These are phyloP conservation scores for Pythium scleroteichum DNA, from an alignment of 352 stramenopile species.

Conservation along the genomic window DNA sequence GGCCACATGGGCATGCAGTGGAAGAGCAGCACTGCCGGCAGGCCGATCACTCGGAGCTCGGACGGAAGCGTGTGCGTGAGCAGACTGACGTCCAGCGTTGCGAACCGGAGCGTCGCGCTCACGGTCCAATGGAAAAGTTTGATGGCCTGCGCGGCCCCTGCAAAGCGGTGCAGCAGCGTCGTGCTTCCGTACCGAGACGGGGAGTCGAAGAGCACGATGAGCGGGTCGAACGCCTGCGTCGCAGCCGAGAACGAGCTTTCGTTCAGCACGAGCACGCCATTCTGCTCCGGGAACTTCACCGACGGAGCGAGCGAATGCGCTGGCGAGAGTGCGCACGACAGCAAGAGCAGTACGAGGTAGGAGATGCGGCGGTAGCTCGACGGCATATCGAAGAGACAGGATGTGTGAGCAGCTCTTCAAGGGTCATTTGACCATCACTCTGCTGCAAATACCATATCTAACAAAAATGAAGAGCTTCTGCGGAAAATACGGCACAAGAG, in stretches of 20 bases:
- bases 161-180: constrained; percentile 34
- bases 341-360: neutral
- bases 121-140: constrained; percentile 22
- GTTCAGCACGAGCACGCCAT: constrained; percentile 36
- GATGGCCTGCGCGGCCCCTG: constrained; percentile 33
- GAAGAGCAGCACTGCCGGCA: constrained; percentile 38
- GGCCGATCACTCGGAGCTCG: constrained; percentile 27
- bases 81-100: constrained; percentile 29
- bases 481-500: constrained; percentile 12
- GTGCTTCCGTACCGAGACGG: constrained; percentile 29
- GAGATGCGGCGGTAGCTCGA: too few relatives aligned
- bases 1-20: constrained; percentile 18
- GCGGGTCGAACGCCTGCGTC: constrained; percentile 26
- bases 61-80: constrained; percentile 11
- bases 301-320: neutral
- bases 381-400: too few relatives aligned
- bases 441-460: too few relatives aligned
- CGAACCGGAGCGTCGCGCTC: constrained; percentile 27
- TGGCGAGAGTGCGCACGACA: neutral
- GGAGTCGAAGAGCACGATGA: constrained; percentile 50
- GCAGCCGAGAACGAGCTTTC: constrained; percentile 23
- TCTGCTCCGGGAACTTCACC: constrained; percentile 24
- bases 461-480: too few relatives aligned
- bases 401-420: constrained; percentile 11
- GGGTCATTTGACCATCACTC: constrained; percentile 13